Conservation (phyloP, 1,284 basidiomycete species). For the Naganishia cerealis region DNA sequence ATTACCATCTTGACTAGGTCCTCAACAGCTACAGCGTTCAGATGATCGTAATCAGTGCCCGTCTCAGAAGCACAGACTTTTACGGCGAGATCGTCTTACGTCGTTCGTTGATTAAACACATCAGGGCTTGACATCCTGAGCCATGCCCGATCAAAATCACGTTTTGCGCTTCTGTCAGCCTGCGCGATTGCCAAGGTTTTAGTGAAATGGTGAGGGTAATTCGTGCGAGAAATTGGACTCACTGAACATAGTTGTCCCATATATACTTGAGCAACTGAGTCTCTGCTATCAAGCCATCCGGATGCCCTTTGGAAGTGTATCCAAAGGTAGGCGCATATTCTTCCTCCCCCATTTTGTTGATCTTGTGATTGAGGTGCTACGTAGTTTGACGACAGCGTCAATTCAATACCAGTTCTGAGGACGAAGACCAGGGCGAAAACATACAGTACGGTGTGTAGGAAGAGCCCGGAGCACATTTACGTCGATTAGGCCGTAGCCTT, state of each 20-base stretch:
- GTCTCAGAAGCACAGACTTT: not conserved
- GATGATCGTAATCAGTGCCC: constrained; percentile 18
- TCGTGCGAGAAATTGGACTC: constrained; percentile 40
- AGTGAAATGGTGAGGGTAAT: not conserved
- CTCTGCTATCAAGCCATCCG: constrained; percentile 20
- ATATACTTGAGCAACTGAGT: constrained; percentile 71
- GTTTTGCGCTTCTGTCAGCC: constrained; percentile 67
- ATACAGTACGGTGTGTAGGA: constrained; percentile 54
- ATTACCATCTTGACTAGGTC: constrained; percentile 67
- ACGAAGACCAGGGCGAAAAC: constrained; percentile 11
- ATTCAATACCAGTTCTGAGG: not conserved
- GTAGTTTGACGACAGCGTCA: not conserved
- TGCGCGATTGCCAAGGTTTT: constrained; percentile 45
- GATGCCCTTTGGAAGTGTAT: constrained; percentile 13
- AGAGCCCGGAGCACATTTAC: constrained; percentile 79
- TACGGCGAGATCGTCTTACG: constrained; percentile 56
- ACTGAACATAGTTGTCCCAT: constrained; percentile 95
- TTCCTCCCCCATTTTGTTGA: constrained; percentile 55
- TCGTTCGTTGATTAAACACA: constrained; percentile 69
- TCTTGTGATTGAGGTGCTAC: constrained; percentile 9
- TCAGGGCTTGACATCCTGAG: constrained; percentile 71
- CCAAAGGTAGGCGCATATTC: constrained; percentile 50
- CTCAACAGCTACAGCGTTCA: constrained; percentile 58
- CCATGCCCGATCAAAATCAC: constrained; percentile 86
- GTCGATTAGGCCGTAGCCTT: constrained; percentile 76